These are phyloP conservation scores for Lodderomyces jiufengensis DNA, from an alignment of 1,139 yeast species.

Conservation along the genomic window DNA sequence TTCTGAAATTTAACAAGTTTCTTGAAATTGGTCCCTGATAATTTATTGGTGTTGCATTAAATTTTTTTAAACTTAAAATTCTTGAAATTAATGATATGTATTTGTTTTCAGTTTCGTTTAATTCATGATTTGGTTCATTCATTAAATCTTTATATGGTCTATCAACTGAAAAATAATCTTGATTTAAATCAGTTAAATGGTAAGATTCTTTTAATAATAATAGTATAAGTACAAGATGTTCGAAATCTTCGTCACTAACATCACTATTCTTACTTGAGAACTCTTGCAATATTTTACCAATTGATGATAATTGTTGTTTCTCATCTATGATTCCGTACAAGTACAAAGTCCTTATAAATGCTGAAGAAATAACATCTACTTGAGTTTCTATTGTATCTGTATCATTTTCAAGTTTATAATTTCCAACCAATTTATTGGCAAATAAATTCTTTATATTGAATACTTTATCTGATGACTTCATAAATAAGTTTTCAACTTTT, in stretches of 20 bases:
- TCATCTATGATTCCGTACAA: constrained; percentile 54
- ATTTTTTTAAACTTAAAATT: constrained; percentile 52
- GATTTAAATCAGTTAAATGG: constrained; percentile 27
- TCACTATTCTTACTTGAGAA: constrained; percentile 18
- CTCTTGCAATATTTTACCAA: constrained; percentile 54
- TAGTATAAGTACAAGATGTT: constrained; percentile 42
- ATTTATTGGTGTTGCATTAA: constrained; percentile 54
- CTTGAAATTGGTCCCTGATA: constrained; percentile 71
- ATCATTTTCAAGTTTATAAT: constrained; percentile 10
- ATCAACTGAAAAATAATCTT: constrained; percentile 35
- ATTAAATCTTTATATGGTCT: constrained; percentile 25
- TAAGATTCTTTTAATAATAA: constrained; percentile 36
- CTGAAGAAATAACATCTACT: constrained; percentile 58
- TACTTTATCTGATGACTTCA: constrained; percentile 23
- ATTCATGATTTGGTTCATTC: constrained; percentile 19
- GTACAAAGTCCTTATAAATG: constrained; percentile 55
- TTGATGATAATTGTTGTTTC: constrained; percentile 41
- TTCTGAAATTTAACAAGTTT: constrained; percentile 60
- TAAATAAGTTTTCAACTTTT: constrained; percentile 31
- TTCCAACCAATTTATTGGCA: constrained; percentile 19
- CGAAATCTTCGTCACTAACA: constrained; percentile 18
- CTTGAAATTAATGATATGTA: constrained; percentile 53
- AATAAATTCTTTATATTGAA: constrained; percentile 38
- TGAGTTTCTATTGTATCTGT: constrained; percentile 30
- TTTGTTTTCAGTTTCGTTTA: constrained; percentile 28